Percentiles rank a stretch among this genome's conserved stretches.
Conservation (phyloP, 192 early-diverging fungal species). For the Physocladia obscura region DNA sequence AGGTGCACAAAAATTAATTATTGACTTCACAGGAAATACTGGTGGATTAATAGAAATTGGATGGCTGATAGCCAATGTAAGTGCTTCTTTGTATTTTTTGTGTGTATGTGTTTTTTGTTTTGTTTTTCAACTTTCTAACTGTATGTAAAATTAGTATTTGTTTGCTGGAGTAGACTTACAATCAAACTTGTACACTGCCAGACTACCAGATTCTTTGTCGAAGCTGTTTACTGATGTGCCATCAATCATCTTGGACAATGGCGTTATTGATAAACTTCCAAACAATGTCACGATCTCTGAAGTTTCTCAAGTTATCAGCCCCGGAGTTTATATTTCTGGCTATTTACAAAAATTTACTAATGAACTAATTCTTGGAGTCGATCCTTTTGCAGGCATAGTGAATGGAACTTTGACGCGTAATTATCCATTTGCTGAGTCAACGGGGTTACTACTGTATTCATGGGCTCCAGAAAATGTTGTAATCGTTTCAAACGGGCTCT, state of each 20-base stretch:
- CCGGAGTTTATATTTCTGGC: background rate
- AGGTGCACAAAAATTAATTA: constrained; percentile 33
- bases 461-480: background rate
- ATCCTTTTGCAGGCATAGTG: background rate
- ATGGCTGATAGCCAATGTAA: background rate
- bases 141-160: background rate
- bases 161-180: background rate
- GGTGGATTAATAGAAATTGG: constrained; percentile 29
- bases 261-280: too few species aligned
- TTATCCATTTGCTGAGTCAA: background rate
- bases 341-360: background rate
- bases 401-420: background rate
- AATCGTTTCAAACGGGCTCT: constrained; percentile 2
- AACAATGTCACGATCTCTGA: background rate
- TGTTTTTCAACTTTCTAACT: background rate
- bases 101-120: background rate
- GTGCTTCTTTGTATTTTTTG: background rate
- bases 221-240: too few species aligned
- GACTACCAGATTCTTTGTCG: background rate
- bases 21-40: constrained; percentile 38
- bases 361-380: background rate
- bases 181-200: background rate
- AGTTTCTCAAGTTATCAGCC: background rate
- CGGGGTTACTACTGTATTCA: background rate
- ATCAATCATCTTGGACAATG: too few species aligned